Percentiles rank a stretch among this genome's conserved stretches.
These are phyloP conservation scores for Colletotrichum theobromicola DNA, from an alignment of 2,329 filamentous ascomycete species.

Conservation along the genomic window DNA sequence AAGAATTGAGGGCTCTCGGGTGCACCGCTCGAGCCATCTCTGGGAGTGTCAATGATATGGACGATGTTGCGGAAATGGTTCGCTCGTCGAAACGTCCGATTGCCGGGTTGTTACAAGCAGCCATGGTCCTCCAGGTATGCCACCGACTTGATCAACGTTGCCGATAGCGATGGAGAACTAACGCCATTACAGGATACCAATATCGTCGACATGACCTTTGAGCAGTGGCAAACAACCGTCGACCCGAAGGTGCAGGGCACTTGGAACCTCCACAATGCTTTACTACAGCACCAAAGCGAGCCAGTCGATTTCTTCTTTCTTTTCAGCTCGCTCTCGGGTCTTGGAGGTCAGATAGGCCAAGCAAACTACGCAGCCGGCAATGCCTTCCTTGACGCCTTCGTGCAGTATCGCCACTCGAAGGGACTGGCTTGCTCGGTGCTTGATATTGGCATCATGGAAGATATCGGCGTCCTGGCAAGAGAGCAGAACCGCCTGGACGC, in stretches of 20 bases:
- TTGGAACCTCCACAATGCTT: slow-evolving; percentile 45
- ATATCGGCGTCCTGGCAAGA: slow-evolving; percentile 39
- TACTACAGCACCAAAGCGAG: slow-evolving; percentile 10
- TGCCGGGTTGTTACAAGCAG: slow-evolving; percentile 43
- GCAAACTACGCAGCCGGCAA: slow-evolving; percentile 47
- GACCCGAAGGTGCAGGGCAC: slow-evolving; percentile 46
- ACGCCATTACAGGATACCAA: slow-evolving; percentile 2
- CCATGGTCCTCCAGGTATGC: slow-evolving; percentile 38
- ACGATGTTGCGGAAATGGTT: slow-evolving; percentile 31
- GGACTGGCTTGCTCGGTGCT: slow-evolving; percentile 44
- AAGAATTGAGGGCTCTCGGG: slow-evolving; percentile 28
- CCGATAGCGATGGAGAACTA: background rate
- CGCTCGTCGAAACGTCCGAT: slow-evolving; percentile 29
- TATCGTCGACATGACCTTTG: slow-evolving; percentile 39
- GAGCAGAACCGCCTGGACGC: slow-evolving; percentile 19
- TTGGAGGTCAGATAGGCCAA: slow-evolving; percentile 40
- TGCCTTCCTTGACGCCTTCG: slow-evolving; percentile 44
- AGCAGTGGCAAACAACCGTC: slow-evolving; percentile 39
- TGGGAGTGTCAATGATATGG: slow-evolving; percentile 35
- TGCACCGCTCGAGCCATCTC: slow-evolving; percentile 29
- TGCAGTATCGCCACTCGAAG: slow-evolving; percentile 35
- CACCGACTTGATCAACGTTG: too few species aligned
- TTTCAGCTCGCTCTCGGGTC: slow-evolving; percentile 37
- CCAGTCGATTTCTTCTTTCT: slow-evolving; percentile 43
- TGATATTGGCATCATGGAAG: slow-evolving; percentile 43